Conservation (phyloP, 2,329 filamentous ascomycete genomes). For the Colletotrichum endophyticum region DNA sequence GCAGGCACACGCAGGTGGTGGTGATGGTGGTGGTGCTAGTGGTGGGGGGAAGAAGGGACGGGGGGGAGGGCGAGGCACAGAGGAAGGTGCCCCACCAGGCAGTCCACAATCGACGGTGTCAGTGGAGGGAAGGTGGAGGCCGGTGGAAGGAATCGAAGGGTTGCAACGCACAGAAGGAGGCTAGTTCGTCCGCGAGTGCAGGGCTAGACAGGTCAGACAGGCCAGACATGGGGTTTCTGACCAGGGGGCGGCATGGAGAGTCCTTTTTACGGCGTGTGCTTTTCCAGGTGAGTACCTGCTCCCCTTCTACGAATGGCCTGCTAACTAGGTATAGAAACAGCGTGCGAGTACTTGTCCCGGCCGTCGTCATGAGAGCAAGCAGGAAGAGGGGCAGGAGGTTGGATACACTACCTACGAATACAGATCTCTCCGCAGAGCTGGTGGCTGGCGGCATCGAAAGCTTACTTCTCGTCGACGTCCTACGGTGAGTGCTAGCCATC, state of each 20-base stretch:
- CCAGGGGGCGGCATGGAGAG: conserved; percentile 8
- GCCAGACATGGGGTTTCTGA: conserved; percentile 12
- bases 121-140: conserved; percentile 16
- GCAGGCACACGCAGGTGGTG: not conserved
- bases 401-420: not conserved
- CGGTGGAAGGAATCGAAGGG: conserved; percentile 21
- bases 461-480: not conserved
- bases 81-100: conserved; percentile 2
- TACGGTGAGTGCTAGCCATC: not conserved
- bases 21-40: not conserved
- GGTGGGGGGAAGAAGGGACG: not conserved
- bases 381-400: not conserved
- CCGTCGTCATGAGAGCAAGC: not conserved
- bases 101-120: conserved; percentile 11
- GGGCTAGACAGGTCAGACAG: conserved; percentile 18
- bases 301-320: not conserved
- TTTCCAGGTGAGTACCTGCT: not conserved
- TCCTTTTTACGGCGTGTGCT: not conserved
- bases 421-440: not conserved
- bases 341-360: not conserved
- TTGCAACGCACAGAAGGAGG: conserved; percentile 20
- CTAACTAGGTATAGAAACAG: not conserved
- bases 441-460: not conserved
- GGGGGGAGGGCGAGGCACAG: not conserved
- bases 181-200: conserved; percentile 18